Conservation (phyloP, 805 yeast species). For the Ogataea populi-albae region DNA sequence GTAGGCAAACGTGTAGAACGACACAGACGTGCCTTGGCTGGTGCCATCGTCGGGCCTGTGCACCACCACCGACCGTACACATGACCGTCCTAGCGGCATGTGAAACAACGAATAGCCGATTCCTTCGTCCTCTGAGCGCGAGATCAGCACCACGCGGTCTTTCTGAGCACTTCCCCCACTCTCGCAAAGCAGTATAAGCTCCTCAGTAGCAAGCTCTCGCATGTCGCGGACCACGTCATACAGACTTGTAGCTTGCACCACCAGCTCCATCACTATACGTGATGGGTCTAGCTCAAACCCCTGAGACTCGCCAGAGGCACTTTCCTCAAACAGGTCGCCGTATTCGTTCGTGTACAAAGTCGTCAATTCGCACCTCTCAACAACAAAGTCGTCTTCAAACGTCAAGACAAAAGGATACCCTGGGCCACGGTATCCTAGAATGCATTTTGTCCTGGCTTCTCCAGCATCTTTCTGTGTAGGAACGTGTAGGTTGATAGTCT, state of each 20-base stretch:
- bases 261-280: slow-evolving; percentile 46
- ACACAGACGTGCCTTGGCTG: slow-evolving; percentile 30
- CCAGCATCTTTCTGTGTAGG: slow-evolving; percentile 22
- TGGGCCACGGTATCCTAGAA: slow-evolving; percentile 45
- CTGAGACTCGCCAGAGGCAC: slow-evolving; percentile 27
- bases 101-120: slow-evolving; percentile 67
- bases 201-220: slow-evolving; percentile 51
- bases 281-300: slow-evolving; percentile 37
- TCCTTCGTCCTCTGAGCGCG: slow-evolving; percentile 54
- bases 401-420: slow-evolving; percentile 55
- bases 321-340: slow-evolving; percentile 6
- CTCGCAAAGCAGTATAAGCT: slow-evolving; percentile 47
- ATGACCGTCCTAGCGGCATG: slow-evolving; percentile 60
- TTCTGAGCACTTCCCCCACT: too few relatives aligned
- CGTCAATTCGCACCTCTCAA: slow-evolving; percentile 57
- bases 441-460: slow-evolving; percentile 40
- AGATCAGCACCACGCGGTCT: slow-evolving; percentile 47
- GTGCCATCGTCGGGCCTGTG: slow-evolving; percentile 22
- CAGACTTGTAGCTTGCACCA: slow-evolving; percentile 51
- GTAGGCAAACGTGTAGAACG: slow-evolving; percentile 48
- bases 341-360: slow-evolving; percentile 36
- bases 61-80: slow-evolving; percentile 58
- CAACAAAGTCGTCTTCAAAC: slow-evolving; percentile 49
- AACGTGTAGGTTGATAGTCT: slow-evolving; percentile 45
- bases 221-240: slow-evolving; percentile 54